Evolutionary conservation across 306 rosid genomes (phyloP), one percentile per base, ranked within the genome.

Genomic region (Prunus dulcis): DNA sequence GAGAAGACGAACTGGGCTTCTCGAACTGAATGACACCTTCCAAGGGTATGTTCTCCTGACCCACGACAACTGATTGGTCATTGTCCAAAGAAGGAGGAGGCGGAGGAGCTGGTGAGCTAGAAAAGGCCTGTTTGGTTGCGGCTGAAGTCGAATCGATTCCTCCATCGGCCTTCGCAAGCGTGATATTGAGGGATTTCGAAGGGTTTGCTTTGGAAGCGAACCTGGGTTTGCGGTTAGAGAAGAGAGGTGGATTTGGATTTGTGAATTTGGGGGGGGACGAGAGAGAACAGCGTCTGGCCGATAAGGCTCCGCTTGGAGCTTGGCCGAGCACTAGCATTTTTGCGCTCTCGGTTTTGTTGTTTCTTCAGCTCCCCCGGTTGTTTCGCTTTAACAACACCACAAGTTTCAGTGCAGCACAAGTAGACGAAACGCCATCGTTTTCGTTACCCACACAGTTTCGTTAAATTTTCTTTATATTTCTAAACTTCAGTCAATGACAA

Each of bases 21-120:
- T 95, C 97, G 76, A 92, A 92, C 83, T 88, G 99, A 67, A 95
- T 95, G 20, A 95, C 99, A 57, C 99, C 99, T 75, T 95, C 99
- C 84, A 92, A 73, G 14, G 96, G 97, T 71, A 95, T 89, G 79
- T 82, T 91, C 71, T 92, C 80, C 18, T 75, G 85, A 49, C 88
- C 82, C 38, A 95, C 96, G 63, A 89, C 88, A 66, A 92, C 87
- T 0, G 88, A 83, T 75, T 85, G 87, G 7, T 90, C 91, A 67
- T 81, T 79, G 23, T 60, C 58, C 30, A 63, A 71, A 58, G 93
- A 20, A 61, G 93, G 38, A 68, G 91, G 46, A 51, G 92, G n/a
- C 70, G 92, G 23, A 49, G 91, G 19, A 17, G 66, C 0, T 2
- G 86, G 2, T 22, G 89, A 63, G 28, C 10, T 62, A 12, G 92